Evolutionary conservation across 106 monocot genomes (phyloP).

Genomic region (Acorus gramineus): DNA sequence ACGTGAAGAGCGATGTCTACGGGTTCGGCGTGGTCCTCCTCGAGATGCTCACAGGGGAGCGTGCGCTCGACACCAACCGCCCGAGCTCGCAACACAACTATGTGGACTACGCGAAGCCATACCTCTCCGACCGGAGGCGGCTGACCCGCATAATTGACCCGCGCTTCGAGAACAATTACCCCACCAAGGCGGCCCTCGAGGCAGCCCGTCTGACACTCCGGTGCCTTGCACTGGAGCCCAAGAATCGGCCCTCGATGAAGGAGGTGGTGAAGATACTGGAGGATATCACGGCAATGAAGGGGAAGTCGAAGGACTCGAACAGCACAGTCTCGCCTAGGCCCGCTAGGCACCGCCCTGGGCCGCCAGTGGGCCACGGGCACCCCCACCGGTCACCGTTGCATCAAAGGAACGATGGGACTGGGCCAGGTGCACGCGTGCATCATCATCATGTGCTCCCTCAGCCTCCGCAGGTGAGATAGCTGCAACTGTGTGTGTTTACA

Average conservation of each 20-base stretch:
- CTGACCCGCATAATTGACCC: constrained; percentile 43
- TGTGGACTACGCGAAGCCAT: constrained; percentile 51
- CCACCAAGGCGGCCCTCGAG: constrained; percentile 32
- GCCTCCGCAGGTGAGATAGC: too few species aligned
- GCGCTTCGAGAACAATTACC: constrained; percentile 47
- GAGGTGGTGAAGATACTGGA: constrained; percentile 46
- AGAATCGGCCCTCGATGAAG: constrained; percentile 54
- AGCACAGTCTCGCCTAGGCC: not conserved
- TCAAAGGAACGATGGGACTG: too few species aligned
- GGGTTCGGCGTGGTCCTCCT: constrained; percentile 77
- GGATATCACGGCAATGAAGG: constrained; percentile 26
- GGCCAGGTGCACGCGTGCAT: too few species aligned
- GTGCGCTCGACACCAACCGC: constrained; percentile 36
- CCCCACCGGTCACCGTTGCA: too few species aligned
- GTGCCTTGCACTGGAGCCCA: constrained; percentile 48
- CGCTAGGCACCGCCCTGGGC: too few species aligned
- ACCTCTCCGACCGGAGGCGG: constrained; percentile 32
- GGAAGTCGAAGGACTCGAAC: constrained; percentile 2
- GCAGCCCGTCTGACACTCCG: constrained; percentile 37
- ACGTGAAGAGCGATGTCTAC: constrained; percentile 77
- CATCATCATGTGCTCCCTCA: too few species aligned
- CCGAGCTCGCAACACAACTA: constrained; percentile 47
- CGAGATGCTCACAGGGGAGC: constrained; percentile 49
- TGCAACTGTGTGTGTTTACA: too few species aligned
- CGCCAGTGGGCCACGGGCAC: too few species aligned